These are phyloP conservation scores for Trifolium dubium DNA, from an alignment of 306 rosid genomes.

Conservation along the genomic window DNA sequence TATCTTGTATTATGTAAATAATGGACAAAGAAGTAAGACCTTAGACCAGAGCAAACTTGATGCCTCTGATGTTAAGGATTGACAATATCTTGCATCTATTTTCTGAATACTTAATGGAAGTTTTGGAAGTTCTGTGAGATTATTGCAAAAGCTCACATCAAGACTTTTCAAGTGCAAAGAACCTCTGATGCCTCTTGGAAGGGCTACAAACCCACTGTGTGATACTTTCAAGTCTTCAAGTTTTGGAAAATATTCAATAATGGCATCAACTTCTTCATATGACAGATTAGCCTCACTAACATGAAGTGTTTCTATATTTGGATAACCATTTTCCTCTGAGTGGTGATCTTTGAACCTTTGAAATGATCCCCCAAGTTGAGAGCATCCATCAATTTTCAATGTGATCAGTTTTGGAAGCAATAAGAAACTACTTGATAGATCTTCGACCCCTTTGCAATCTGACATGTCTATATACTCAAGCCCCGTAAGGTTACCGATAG, in stretches of 20 bases:
- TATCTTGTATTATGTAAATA: background rate
- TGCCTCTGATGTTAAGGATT: background rate
- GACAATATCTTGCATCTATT: background rate
- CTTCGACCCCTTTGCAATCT: background rate
- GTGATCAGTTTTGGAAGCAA: background rate
- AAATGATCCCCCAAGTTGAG: background rate
- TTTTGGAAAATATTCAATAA: background rate
- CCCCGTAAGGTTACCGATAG: background rate
- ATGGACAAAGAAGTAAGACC: background rate
- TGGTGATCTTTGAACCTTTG: background rate
- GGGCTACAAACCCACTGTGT: background rate
- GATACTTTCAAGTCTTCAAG: background rate
- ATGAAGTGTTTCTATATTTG: background rate
- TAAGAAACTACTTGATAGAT: background rate
- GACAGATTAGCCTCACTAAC: background rate
- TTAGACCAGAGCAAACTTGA: background rate
- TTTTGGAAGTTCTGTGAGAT: background rate
- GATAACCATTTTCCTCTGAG: background rate
- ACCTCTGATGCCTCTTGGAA: background rate
- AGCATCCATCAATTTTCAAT: background rate
- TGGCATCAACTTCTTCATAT: background rate
- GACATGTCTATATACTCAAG: background rate
- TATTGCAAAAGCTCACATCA: background rate
- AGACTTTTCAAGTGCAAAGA: background rate
- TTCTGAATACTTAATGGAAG: background rate